Percentiles rank a stretch among this genome's conserved stretches.
phyloP scores from a whole-genome alignment of 75 land plant genomes.

The Cryptomeria japonica region DNA sequence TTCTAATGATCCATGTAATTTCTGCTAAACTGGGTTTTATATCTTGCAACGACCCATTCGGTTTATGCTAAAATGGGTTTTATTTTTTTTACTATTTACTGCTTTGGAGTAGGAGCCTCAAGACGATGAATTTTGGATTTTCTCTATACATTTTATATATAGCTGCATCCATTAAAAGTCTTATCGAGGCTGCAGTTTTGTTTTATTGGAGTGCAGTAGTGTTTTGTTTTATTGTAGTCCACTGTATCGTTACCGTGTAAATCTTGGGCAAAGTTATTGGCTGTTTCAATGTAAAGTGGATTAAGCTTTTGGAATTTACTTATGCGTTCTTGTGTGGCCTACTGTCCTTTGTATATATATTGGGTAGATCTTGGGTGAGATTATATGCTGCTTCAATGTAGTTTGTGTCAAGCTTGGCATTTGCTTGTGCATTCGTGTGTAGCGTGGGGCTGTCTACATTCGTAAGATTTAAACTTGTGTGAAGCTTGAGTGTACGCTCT shows the following conservation, averaged over 20 bases:
- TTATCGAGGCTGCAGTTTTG: background rate
- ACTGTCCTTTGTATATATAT: too few relatives aligned
- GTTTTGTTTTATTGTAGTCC: background rate
- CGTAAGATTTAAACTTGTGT: too few relatives aligned
- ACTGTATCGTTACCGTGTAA: background rate
- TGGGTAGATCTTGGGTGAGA: too few relatives aligned
- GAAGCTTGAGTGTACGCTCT: background rate
- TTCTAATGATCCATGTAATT: too few relatives aligned
- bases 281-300: background rate
- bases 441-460: too few relatives aligned
- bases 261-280: background rate
- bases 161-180: background rate
- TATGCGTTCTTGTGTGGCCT: too few relatives aligned
- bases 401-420: background rate
- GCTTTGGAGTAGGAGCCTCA: background rate
- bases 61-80: background rate
- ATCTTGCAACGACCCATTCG: background rate
- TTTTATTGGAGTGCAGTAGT: background rate
- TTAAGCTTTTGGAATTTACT: background rate
- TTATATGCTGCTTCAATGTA: too few relatives aligned
- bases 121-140: background rate
- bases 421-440: background rate
- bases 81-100: background rate
- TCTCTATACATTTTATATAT: background rate
- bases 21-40: background rate